Evolutionary conservation across 352 stramenopile genomes (phyloP), one percentile per base, ranked within the genome.

Genomic region (Globisporangium perplexum): DNA sequence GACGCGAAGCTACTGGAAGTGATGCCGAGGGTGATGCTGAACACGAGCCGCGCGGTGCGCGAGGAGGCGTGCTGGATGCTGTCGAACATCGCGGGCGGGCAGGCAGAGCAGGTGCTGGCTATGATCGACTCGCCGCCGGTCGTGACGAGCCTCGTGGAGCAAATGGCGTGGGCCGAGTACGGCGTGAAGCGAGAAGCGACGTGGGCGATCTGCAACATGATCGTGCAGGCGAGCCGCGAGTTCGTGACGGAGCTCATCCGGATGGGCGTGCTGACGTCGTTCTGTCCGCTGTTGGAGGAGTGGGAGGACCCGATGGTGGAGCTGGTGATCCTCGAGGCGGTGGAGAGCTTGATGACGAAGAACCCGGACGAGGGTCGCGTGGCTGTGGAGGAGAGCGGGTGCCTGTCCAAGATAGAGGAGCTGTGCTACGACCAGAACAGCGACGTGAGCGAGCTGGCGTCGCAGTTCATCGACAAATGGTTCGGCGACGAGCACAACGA

Each of bases 11-110:
- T 94, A 23, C 68, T 94, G 31, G 67, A 87, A n/a, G 78, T 90
- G 30, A 89, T 91, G 48, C 79, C 83, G n/a, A 78, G 68, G 39
- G 83, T 94, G 20, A 83, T 92, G 72, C 85, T 76, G 7, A 87
- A 84, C 47, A 87, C 79, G 4, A 90, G 81, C 52, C 83, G 83
- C 22, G 71, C 80, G 0, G 82, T 94, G 43, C 81, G 83, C 3
- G 83, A 94, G 62, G 83, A 94, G 58, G 81, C 78, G 46, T 92
- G 80, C 60, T 94, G 83, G 83, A 90, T 94, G 75, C 75, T 94
- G 8, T 90, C 81, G 6, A 91, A 94, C 55, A 90, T 94, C 60
- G 81, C 83, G 7, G 81, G 80, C 14, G 78, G 83, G 0, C 78
- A 90, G 23, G 71, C 71, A 6, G 77, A 89, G 39, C 83, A 91